phyloP scores from a whole-genome alignment of 2,329 filamentous ascomycete species.

The Incumbomyces lentus region DNA sequence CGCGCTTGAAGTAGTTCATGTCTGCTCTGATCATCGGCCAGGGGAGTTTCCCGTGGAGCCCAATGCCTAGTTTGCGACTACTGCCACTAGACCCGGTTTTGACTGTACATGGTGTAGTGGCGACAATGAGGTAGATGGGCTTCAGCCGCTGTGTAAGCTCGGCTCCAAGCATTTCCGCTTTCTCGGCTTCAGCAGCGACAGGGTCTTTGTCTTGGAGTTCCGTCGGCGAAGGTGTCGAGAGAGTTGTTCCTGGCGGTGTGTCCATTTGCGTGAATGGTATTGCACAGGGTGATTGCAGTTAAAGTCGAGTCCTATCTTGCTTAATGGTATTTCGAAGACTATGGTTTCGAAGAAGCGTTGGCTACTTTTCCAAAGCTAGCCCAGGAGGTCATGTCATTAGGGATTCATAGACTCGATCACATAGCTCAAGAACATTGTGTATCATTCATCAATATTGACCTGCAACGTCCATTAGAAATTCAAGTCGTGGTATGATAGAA shows the following conservation, averaged over 20 bases:
- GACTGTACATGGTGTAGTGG: slow-evolving; percentile 40
- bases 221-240: slow-evolving; percentile 19
- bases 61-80: slow-evolving; percentile 69
- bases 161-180: neutral
- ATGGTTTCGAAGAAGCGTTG: too few relatives aligned
- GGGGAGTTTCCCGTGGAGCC: slow-evolving; percentile 64
- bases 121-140: slow-evolving; percentile 21
- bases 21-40: slow-evolving; percentile 84
- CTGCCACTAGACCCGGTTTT: slow-evolving; percentile 51
- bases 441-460: too few relatives aligned
- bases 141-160: slow-evolving; percentile 7
- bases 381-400: too few relatives aligned
- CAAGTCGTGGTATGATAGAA: too few relatives aligned
- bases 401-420: too few relatives aligned
- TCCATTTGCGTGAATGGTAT: neutral
- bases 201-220: slow-evolving; percentile 8
- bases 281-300: too few relatives aligned
- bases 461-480: too few relatives aligned
- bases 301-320: too few relatives aligned
- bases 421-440: too few relatives aligned
- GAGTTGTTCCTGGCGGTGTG: slow-evolving; percentile 16
- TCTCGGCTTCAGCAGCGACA: slow-evolving; percentile 1
- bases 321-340: too few relatives aligned
- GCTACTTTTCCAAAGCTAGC: too few relatives aligned
- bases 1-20: slow-evolving; percentile 89